Evolutionary conservation across 208 protist genomes (phyloP), one percentile per base, ranked within the genome.

Genomic region (Trypanosomatidae sp.): DNA sequence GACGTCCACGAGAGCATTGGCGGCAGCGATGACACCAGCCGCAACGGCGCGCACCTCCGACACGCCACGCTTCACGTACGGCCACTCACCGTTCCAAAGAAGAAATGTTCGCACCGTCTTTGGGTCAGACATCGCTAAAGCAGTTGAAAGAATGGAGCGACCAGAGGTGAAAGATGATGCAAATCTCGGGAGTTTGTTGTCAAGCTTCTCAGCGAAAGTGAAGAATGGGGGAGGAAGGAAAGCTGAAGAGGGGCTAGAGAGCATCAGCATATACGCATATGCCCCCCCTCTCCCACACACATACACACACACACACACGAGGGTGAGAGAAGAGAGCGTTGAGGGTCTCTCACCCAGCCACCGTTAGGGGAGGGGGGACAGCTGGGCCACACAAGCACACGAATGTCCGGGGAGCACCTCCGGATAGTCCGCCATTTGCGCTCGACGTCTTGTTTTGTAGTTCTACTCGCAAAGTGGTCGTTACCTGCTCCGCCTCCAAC

Each of bases 81-180:
- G 79, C 91, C 91, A 96, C 83, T 96, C 91, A 10, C 89, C 89
- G 33, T 74, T 84, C 89, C 91, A 96, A 39, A 92, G 72, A 8
- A 82, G 64, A 2, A 93, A 55, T 28, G 77, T 73, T 28, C 64
- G 76, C 30, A 70, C 58, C 13, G 47, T 28, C 33, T 56, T 22
- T 13, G 72, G 25, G 59, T 68, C 58, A 8, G 55, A n/a, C 71
- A 76, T 81, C 0, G 13, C 55, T 8, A 33, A 46, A 52, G 19
- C 4, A 22, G n/a, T 12, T 22, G 25, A 43, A 13, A 30, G 41
- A 22, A 59, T 8, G 39, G 28, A 43, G 17, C 8, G 44, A 69
- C 30, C 15, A 8, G 44, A n/a, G 65, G 65, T 22, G 60, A 46
- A 10, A 10, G 10, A 44, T 47, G 60, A 62, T 62, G 33, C 25